Evolutionary conservation across 352 stramenopile species (phyloP).

Genomic region (Pythium sp.): DNA sequence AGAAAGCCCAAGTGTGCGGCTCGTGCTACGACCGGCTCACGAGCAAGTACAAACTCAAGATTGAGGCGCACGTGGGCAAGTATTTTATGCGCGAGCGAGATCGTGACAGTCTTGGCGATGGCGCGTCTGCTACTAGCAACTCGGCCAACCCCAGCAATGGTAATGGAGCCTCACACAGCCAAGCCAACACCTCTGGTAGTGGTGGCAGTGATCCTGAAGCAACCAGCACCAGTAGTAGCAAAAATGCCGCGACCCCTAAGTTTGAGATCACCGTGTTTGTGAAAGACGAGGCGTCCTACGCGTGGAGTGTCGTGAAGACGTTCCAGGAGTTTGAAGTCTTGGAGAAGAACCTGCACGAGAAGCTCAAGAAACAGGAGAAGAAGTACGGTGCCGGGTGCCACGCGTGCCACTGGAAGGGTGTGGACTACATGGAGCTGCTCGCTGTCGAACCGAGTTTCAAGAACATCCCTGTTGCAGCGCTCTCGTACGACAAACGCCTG

Average conservation of each 20-base stretch:
- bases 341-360: conserved; percentile 63
- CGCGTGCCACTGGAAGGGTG: conserved; percentile 56
- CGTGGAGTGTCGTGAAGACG: conserved; percentile 68
- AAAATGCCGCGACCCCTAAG: background rate
- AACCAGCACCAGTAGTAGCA: conserved; percentile 18
- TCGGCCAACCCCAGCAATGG: background rate
- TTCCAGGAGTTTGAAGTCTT: conserved; percentile 72
- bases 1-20: conserved; percentile 63
- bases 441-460: conserved; percentile 46
- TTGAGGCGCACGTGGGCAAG: conserved; percentile 68
- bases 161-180: background rate
- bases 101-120: conserved; percentile 1
- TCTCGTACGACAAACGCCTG: conserved; percentile 65
- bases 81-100: conserved; percentile 60
- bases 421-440: conserved; percentile 68
- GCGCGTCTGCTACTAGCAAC: background rate
- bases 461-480: conserved; percentile 28
- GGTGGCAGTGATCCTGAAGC: conserved; percentile 14
- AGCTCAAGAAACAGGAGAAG: conserved; percentile 72
- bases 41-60: conserved; percentile 59
- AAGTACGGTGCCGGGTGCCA: conserved; percentile 41
- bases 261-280: conserved; percentile 68
- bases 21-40: conserved; percentile 66
- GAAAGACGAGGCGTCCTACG: conserved; percentile 47
- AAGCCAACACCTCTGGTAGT: conserved; percentile 1